These are phyloP conservation scores for Collybiopsis confluens DNA, from an alignment of 768 basidiomycete genomes.

Conservation along the genomic window DNA sequence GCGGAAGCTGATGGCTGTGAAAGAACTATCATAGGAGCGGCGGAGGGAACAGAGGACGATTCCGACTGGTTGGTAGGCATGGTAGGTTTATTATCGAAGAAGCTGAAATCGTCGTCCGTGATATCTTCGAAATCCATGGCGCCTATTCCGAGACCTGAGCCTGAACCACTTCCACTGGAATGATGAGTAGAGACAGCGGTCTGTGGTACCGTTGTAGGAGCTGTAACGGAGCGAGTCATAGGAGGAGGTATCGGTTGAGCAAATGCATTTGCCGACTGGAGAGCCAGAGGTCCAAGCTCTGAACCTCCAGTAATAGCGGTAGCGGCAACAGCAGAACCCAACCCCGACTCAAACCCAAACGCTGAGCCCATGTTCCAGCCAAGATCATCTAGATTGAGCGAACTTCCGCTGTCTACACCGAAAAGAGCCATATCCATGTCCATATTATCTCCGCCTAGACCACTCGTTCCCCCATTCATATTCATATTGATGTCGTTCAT, in stretches of 20 bases:
- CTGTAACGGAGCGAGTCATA: background rate
- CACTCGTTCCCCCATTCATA: conserved; percentile 18
- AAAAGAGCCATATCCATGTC: conserved; percentile 5
- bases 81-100: conserved; percentile 63
- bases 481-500: conserved; percentile 16
- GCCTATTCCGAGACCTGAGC: background rate
- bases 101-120: conserved; percentile 87
- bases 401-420: background rate
- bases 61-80: background rate
- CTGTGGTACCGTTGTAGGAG: background rate
- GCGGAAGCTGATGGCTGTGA: no score
- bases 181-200: background rate
- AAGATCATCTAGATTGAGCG: conserved; percentile 27
- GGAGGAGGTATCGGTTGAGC: background rate
- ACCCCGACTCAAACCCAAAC: background rate
- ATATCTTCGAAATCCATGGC: conserved; percentile 54
- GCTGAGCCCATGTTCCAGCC: conserved; percentile 4
- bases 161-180: background rate
- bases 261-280: no score
- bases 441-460: conserved; percentile 4
- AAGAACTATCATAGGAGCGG: no score
- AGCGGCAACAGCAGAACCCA: background rate
- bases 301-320: background rate
- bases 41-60: background rate
- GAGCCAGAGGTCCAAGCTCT: background rate